Evolutionary conservation across 805 yeast genomes (phyloP).

Genomic region (Monosporozyma solicola): DNA sequence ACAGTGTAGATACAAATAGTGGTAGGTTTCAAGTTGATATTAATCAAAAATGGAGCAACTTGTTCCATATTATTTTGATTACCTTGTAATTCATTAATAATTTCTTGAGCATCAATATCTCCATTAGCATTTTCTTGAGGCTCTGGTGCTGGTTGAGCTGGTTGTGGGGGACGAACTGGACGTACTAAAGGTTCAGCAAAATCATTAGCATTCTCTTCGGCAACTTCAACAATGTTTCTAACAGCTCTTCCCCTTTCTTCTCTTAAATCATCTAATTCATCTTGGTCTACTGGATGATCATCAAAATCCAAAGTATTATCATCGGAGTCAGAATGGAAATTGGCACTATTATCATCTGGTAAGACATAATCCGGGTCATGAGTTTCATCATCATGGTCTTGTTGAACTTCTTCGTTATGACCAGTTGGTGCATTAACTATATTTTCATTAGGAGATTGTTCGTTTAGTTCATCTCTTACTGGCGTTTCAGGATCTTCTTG

Average conservation of each 20-base stretch:
- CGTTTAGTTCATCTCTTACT: constrained; percentile 1
- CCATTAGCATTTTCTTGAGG: not conserved
- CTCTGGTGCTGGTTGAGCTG: constrained; percentile 9
- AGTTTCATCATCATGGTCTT: constrained; percentile 23
- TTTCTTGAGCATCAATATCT: constrained; percentile 3
- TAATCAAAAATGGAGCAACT: constrained; percentile 22
- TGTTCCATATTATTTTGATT: constrained; percentile 7
- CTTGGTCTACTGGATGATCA: constrained; percentile 9
- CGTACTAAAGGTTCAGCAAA: constrained; percentile 1
- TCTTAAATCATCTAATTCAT: constrained; percentile 4
- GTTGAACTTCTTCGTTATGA: constrained; percentile 6
- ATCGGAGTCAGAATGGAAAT: constrained; percentile 3
- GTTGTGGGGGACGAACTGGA: constrained; percentile 6
- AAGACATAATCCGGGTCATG: constrained; percentile 24
- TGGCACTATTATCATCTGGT: not conserved
- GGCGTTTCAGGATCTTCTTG: not conserved
- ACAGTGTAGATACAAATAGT: constrained; percentile 19
- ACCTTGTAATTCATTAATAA: constrained; percentile 3
- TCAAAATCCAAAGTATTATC: constrained; percentile 9
- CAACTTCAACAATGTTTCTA: not conserved
- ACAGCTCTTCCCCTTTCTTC: constrained; percentile 12
- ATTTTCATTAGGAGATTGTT: constrained; percentile 1
- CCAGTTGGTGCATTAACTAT: constrained; percentile 5
- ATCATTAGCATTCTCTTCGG: constrained; percentile 1
- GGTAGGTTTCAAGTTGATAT: constrained; percentile 17